These are phyloP conservation scores for Diplodia seriata DNA, from an alignment of 2,329 filamentous ascomycete species.

Conservation along the genomic window DNA sequence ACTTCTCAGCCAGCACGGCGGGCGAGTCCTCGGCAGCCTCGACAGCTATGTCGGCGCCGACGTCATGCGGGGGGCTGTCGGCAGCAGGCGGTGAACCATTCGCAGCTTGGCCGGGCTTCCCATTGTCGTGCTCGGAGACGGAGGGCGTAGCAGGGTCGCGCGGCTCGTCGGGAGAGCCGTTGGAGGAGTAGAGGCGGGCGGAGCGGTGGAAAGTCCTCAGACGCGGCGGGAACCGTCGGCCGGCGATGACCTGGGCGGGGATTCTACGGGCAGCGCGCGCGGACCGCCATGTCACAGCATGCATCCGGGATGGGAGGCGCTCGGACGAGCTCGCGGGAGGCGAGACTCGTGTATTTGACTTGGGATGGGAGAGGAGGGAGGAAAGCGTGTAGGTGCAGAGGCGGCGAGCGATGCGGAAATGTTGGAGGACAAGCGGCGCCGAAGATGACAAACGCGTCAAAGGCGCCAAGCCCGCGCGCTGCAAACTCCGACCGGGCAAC, in stretches of 20 bases:
- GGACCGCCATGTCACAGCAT: slow-evolving; percentile 49
- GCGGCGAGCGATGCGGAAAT: slow-evolving; percentile 24
- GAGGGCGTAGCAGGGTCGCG: slow-evolving; percentile 18
- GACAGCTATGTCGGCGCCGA: slow-evolving; percentile 34
- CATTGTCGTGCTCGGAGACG: background rate
- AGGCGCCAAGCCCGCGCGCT: slow-evolving; percentile 15
- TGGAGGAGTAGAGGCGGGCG: slow-evolving; percentile 34
- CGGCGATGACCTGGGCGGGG: slow-evolving; percentile 46
- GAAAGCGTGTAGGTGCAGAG: background rate
- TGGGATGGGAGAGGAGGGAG: slow-evolving; percentile 19
- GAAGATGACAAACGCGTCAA: slow-evolving; percentile 20
- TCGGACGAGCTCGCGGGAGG: slow-evolving; percentile 34
- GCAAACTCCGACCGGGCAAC: slow-evolving; percentile 23
- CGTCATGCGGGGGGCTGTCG: slow-evolving; percentile 36
- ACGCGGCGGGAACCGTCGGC: slow-evolving; percentile 46
- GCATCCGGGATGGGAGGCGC: slow-evolving; percentile 47
- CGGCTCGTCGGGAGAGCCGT: slow-evolving; percentile 40
- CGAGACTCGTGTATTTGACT: slow-evolving; percentile 36
- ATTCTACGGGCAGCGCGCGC: slow-evolving; percentile 51
- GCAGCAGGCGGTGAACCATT: slow-evolving; percentile 8
- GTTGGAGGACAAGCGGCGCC: slow-evolving; percentile 25
- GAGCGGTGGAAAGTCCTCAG: slow-evolving; percentile 47
- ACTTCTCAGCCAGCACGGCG: slow-evolving; percentile 46
- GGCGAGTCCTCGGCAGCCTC: slow-evolving; percentile 40
- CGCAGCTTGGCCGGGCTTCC: slow-evolving; percentile 2